Percentiles rank a stretch among this genome's conserved stretches.
phyloP scores from a whole-genome alignment of 2,329 filamentous ascomycete species.

The Cyphellophora europaea region DNA sequence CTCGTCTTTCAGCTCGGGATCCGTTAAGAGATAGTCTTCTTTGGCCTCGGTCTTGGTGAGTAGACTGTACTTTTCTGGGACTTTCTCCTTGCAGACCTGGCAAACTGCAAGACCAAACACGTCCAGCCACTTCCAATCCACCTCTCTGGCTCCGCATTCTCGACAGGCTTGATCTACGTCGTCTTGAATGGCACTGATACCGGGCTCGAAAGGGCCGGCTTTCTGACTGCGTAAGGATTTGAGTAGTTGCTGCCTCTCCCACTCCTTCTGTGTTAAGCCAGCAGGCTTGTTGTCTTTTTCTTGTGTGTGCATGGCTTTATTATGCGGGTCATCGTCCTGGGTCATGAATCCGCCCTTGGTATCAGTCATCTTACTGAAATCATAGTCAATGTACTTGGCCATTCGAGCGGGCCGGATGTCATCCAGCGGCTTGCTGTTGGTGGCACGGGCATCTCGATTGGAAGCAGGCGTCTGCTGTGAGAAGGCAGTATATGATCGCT shows the following conservation, averaged over 20 bases:
- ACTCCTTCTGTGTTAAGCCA: constrained; percentile 82
- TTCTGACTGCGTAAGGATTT: constrained; percentile 63
- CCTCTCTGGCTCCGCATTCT: constrained; percentile 76
- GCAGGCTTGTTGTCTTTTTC: constrained; percentile 61
- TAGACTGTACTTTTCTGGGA: constrained; percentile 85
- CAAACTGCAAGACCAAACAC: constrained; percentile 70
- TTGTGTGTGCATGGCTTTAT: constrained; percentile 59
- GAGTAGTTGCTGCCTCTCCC: constrained; percentile 75
- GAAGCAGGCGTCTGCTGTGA: constrained; percentile 46
- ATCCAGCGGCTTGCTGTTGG: constrained; percentile 29
- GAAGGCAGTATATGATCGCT: constrained; percentile 61
- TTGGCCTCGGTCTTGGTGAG: constrained; percentile 94
- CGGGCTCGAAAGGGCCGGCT: constrained; percentile 78
- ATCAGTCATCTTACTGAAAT: constrained; percentile 96
- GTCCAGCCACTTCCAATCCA: constrained; percentile 93
- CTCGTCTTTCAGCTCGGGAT: constrained; percentile 83
- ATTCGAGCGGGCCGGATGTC: constrained; percentile 70
- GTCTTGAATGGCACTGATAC: constrained; percentile 62
- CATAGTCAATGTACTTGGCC: constrained; percentile 91
- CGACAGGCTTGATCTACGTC: constrained; percentile 63
- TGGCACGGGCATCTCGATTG: constrained; percentile 56
- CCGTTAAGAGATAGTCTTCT: constrained; percentile 91
- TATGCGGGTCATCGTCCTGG: constrained; percentile 83
- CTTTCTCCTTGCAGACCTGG: constrained; percentile 75
- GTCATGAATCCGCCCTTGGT: constrained; percentile 93